These are phyloP conservation scores for Salix udensis DNA, from an alignment of 345 rosid species.

Conservation along the genomic window DNA sequence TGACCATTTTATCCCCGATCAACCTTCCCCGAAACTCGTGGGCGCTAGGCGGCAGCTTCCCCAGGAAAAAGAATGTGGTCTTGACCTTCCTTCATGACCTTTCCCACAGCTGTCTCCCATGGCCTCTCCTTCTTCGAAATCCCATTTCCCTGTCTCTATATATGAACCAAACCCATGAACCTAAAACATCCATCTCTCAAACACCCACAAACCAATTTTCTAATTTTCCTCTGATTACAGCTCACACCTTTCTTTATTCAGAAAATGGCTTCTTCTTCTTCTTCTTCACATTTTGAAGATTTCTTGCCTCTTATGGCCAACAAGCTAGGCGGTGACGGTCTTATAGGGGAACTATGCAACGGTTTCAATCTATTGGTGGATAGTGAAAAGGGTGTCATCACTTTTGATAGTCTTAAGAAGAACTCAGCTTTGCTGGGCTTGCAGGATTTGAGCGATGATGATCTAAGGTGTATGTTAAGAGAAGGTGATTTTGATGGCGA, in stretches of 20 bases:
- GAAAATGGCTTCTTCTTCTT: conserved; percentile 32
- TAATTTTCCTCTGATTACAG: background rate
- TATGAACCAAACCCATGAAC: background rate
- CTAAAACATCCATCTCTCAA: background rate
- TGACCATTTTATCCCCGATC: conserved; percentile 27
- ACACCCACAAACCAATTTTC: background rate
- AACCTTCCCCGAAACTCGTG: conserved; percentile 36
- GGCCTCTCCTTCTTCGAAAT: conserved; percentile 59
- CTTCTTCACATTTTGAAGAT: conserved; percentile 46
- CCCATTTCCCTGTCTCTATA: conserved; percentile 21
- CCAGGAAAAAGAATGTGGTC: background rate
- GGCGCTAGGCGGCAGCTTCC: background rate
- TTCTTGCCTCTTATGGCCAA: conserved; percentile 69
- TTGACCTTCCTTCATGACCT: conserved; percentile 31
- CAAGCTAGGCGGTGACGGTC: conserved; percentile 76
- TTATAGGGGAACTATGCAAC: conserved; percentile 72
- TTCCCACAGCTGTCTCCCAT: conserved; percentile 53
- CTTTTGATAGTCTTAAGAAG: conserved; percentile 58
- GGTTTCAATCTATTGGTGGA: conserved; percentile 77
- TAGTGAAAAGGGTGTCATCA: conserved; percentile 58
- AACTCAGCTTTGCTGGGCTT: conserved; percentile 63
- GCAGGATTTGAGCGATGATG: conserved; percentile 69
- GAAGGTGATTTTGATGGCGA: conserved; percentile 81
- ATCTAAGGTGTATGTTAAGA: conserved; percentile 53
- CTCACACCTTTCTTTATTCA: background rate